phyloP scores from a whole-genome alignment of 352 stramenopile species.

The Phytophthora cactorum region DNA sequence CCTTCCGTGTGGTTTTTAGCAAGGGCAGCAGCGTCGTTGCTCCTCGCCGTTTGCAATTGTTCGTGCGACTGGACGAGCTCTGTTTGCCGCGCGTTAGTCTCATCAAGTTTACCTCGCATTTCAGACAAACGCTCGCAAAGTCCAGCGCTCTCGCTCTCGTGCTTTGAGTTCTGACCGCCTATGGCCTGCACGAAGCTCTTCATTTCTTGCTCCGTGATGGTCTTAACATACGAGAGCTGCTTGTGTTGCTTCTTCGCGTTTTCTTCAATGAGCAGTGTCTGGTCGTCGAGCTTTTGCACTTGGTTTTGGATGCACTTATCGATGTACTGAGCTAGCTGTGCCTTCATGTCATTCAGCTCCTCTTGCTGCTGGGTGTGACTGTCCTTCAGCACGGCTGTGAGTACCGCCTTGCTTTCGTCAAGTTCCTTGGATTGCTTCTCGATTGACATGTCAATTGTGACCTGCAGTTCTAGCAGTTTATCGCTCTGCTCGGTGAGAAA shows the following conservation, averaged over 20 bases:
- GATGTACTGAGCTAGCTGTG: constrained; percentile 50
- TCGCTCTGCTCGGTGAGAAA: constrained; percentile 56
- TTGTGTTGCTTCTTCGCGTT: constrained; percentile 42
- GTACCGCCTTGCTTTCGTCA: constrained; percentile 37
- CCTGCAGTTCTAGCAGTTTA: constrained; percentile 54
- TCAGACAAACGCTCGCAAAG: constrained; percentile 36
- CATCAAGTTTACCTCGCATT: constrained; percentile 32
- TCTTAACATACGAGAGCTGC: constrained; percentile 44
- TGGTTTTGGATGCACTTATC: constrained; percentile 53
- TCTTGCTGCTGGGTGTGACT: constrained; percentile 46
- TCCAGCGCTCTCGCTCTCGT: constrained; percentile 33
- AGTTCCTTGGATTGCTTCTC: constrained; percentile 52
- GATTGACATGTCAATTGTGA: constrained; percentile 52
- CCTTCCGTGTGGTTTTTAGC: constrained; percentile 18
- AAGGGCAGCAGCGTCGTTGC: constrained; percentile 13
- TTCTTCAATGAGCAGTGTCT: constrained; percentile 52
- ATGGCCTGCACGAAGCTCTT: constrained; percentile 44
- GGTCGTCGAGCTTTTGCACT: constrained; percentile 45
- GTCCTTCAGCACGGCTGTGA: constrained; percentile 40
- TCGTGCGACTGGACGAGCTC: constrained; percentile 34
- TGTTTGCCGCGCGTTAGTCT: constrained; percentile 24
- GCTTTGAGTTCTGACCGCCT: constrained; percentile 33
- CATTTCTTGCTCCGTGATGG: constrained; percentile 45
- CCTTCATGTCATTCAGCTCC: constrained; percentile 52
- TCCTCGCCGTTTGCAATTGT: constrained; percentile 29